A percentile compares a stretch with the other conserved stretches of the same genome.
Conservation (phyloP, 768 basidiomycete genomes). For the Heimioporus sp. region DNA sequence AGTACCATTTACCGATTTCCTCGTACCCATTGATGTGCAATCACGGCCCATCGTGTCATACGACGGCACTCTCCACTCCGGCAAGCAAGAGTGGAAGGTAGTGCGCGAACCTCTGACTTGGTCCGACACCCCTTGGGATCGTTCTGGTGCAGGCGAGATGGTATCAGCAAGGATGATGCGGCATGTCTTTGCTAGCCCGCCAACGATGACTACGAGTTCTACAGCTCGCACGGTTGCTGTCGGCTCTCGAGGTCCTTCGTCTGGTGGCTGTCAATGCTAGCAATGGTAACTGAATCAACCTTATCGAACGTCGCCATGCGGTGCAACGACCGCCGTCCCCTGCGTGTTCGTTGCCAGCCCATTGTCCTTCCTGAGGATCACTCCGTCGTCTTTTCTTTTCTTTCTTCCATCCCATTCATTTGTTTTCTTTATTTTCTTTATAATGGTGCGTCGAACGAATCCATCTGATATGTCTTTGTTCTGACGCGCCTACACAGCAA, state of each 20-base stretch:
- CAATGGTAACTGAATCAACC: too few species aligned
- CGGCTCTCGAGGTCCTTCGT: background rate
- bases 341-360: background rate
- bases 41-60: background rate
- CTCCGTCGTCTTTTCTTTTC: constrained; percentile 2
- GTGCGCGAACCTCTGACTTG: background rate
- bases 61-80: background rate
- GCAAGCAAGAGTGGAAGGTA: background rate
- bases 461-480: background rate
- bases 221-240: background rate
- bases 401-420: background rate
- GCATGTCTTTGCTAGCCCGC: background rate
- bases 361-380: background rate
- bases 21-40: background rate
- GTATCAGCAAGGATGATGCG: background rate
- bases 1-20: background rate
- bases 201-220: background rate
- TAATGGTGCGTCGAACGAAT: background rate
- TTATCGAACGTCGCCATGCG: background rate
- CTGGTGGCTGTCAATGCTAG: background rate
- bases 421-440: background rate
- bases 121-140: background rate
- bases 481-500: background rate
- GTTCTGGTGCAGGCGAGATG: background rate
- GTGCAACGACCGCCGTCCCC: background rate